A percentile compares a stretch with the other conserved stretches of the same genome.
Conservation (phyloP, 192 early-diverging fungal species). For the Coemansia sp. region DNA sequence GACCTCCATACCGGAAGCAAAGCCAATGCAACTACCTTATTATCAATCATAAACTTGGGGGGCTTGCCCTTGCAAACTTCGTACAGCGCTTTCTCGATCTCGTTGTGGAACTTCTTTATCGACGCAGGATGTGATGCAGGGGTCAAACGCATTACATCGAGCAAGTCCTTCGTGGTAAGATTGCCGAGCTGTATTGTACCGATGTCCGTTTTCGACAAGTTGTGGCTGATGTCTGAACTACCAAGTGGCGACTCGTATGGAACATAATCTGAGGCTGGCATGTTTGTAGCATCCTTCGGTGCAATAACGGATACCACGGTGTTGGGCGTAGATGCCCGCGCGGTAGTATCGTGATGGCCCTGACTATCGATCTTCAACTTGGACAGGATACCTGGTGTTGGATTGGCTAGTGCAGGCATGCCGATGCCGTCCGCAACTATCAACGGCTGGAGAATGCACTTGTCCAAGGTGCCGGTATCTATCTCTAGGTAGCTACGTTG, state of each 20-base stretch:
- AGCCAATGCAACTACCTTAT: slow-evolving; percentile 8
- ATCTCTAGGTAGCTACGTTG: neutral
- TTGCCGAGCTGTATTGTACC: neutral
- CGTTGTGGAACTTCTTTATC: slow-evolving; percentile 11
- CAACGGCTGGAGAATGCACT: slow-evolving; percentile 25
- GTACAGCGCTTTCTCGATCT: slow-evolving; percentile 9
- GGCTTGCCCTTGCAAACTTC: neutral
- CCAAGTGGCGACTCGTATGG: slow-evolving; percentile 27
- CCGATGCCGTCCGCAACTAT: slow-evolving; percentile 30
- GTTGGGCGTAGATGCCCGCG: neutral
- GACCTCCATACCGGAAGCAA: slow-evolving; percentile 23
- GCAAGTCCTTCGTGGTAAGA: slow-evolving; percentile 4
- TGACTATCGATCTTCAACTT: neutral
- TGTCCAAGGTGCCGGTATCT: slow-evolving; percentile 10
- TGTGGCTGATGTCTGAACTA: neutral
- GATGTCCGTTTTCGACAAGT: neutral
- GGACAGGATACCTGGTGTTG: slow-evolving; percentile 1
- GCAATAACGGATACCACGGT: neutral
- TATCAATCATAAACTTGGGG: neutral
- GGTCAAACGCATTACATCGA: slow-evolving; percentile 8
- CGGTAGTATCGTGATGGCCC: neutral
- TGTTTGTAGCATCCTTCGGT: neutral
- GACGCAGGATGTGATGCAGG: slow-evolving; percentile 1
- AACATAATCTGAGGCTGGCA: neutral
- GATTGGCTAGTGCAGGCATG: slow-evolving; percentile 3